Evolutionary conservation across 1,284 basidiomycete species (phyloP).

Genomic region (Puccinia novopanici): DNA sequence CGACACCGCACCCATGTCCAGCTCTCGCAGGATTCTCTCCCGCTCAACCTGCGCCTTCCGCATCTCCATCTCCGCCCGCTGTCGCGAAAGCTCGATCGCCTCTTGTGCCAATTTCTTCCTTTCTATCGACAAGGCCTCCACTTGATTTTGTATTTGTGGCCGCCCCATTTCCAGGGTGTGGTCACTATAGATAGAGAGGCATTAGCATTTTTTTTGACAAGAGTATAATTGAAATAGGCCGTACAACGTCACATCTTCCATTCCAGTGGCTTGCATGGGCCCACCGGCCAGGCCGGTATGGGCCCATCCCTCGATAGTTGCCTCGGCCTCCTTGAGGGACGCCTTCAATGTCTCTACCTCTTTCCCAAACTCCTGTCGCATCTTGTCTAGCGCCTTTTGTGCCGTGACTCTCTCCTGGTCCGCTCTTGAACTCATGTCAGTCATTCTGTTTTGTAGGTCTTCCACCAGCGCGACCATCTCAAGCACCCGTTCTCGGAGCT

Average conservation of each 20-base stretch:
- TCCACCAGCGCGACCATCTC: conserved; percentile 10
- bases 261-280: background rate
- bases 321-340: conserved; percentile 25
- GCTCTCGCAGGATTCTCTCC: conserved; percentile 8
- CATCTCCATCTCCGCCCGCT: conserved; percentile 19
- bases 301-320: conserved; percentile 34
- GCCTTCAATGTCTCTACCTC: conserved; percentile 30
- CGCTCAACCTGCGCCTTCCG: conserved; percentile 15
- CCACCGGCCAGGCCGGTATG: conserved; percentile 15
- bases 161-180: background rate
- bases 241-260: conserved; percentile 12
- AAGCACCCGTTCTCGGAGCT: conserved; percentile 26
- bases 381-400: background rate
- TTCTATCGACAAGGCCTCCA: conserved; percentile 8
- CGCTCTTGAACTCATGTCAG: conserved; percentile 10
- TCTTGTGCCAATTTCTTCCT: conserved; percentile 28
- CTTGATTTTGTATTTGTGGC: background rate
- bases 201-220: background rate
- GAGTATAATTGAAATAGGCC: background rate
- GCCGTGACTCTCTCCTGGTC: conserved; percentile 21
- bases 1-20: background rate
- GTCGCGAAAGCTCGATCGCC: conserved; percentile 18
- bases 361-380: conserved; percentile 3
- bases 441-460: conserved; percentile 4
- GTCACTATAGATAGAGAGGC: conserved; percentile 3